Percentiles rank a stretch among this genome's conserved stretches.
Evolutionary conservation across 73 alveolate genomes (phyloP).

Genomic region (Stentor coeruleus): DNA sequence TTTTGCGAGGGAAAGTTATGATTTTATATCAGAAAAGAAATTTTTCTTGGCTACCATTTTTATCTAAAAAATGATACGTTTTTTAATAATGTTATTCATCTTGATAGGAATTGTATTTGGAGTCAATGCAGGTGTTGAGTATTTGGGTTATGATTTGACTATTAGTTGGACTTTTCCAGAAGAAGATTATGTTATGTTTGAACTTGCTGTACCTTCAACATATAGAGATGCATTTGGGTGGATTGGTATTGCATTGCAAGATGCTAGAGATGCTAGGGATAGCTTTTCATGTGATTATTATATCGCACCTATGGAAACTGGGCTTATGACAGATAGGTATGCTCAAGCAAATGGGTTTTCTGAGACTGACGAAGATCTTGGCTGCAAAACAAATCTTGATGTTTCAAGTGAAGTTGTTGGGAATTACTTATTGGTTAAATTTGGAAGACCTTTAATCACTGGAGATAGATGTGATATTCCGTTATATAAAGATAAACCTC

Average conservation of each 20-base stretch:
- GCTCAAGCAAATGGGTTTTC: neutral
- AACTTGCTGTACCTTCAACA: neutral
- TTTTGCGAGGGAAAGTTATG: no score
- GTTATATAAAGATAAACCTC: neutral
- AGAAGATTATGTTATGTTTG: neutral
- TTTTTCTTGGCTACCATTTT: no score
- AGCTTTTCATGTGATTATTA: neutral
- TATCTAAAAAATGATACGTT: no score
- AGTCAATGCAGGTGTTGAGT: slow-evolving; percentile 5
- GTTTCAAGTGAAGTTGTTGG: neutral
- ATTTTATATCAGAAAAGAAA: no score
- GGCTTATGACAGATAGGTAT: neutral
- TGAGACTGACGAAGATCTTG: neutral
- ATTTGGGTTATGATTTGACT: neutral
- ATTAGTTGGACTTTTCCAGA: neutral
- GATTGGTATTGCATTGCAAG: neutral
- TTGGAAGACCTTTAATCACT: neutral
- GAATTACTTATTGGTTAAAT: neutral
- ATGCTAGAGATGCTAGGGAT: slow-evolving; percentile 4
- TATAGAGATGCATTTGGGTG: neutral
- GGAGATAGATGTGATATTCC: neutral
- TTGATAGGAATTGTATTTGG: neutral
- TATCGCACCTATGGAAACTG: neutral
- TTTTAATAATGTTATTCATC: no score
- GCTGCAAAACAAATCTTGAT: neutral